These are phyloP conservation scores for Phyllachora maydis DNA, from an alignment of 2,329 filamentous ascomycete species.

Conservation along the genomic window DNA sequence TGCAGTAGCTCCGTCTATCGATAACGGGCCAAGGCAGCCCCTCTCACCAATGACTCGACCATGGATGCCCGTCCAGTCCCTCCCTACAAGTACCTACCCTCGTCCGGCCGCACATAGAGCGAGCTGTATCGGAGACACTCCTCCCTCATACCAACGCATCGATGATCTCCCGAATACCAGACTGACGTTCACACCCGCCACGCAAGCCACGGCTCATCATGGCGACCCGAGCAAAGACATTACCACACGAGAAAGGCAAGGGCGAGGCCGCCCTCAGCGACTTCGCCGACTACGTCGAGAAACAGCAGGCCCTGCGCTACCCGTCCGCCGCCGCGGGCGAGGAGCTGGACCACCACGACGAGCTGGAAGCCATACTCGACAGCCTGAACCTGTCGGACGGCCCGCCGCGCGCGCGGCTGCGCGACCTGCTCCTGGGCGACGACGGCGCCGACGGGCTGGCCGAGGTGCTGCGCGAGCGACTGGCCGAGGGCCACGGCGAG, in stretches of 20 bases:
- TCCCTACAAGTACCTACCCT: too few relatives aligned
- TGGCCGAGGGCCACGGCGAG: slow-evolving; percentile 76
- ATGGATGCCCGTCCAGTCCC: too few relatives aligned
- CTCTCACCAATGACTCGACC: slow-evolving; percentile 1
- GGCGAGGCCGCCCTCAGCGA: slow-evolving; percentile 84
- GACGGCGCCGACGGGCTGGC: slow-evolving; percentile 41
- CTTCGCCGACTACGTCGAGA: slow-evolving; percentile 93
- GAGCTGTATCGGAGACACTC: too few relatives aligned
- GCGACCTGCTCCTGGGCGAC: slow-evolving; percentile 46
- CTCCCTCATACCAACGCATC: too few relatives aligned
- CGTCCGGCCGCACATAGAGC: too few relatives aligned
- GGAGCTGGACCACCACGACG: slow-evolving; percentile 40
- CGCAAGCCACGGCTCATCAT: slow-evolving; percentile 14
- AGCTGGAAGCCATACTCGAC: slow-evolving; percentile 82
- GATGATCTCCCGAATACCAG: slow-evolving; percentile 7
- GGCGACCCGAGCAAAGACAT: slow-evolving; percentile 23
- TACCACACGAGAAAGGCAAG: slow-evolving; percentile 61
- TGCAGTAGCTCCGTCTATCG: slow-evolving; percentile 1
- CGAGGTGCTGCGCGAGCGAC: slow-evolving; percentile 41
- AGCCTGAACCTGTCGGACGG: slow-evolving; percentile 65
- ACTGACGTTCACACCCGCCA: slow-evolving; percentile 1
- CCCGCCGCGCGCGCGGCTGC: slow-evolving; percentile 45
- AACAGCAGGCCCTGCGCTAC: slow-evolving; percentile 63
- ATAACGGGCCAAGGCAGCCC: neutral
- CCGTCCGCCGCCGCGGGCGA: slow-evolving; percentile 16